phyloP scores from a whole-genome alignment of 768 basidiomycete species.

The Phanerochaete sordida region DNA sequence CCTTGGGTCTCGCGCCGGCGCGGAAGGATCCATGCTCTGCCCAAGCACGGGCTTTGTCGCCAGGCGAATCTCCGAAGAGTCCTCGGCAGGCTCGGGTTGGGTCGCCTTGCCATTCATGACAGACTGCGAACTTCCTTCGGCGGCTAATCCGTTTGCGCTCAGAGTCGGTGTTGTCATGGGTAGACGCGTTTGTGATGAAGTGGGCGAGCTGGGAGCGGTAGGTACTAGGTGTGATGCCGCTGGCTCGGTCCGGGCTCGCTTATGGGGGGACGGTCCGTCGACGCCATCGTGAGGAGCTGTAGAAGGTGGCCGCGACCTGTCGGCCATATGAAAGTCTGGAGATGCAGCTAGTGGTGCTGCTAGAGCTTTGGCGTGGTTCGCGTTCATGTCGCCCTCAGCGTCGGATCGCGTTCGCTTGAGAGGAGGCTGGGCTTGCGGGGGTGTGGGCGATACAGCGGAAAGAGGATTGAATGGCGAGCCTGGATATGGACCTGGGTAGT shows the following conservation, averaged over 20 bases:
- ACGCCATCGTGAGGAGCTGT: constrained; percentile 49
- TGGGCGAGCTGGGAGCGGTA: constrained; percentile 11
- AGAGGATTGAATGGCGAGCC: constrained; percentile 49
- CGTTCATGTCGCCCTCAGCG: constrained; percentile 48
- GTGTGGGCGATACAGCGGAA: constrained; percentile 30
- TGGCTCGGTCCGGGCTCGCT: constrained; percentile 63
- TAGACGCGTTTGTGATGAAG: constrained; percentile 18
- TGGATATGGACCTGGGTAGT: constrained; percentile 40
- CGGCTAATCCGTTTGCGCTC: constrained; percentile 38
- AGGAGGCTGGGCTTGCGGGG: constrained; percentile 27
- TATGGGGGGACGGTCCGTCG: constrained; percentile 66
- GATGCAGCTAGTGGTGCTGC: constrained; percentile 30
- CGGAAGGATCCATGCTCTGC: constrained; percentile 49
- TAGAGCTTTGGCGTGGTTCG: constrained; percentile 9
- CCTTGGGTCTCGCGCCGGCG: constrained; percentile 46
- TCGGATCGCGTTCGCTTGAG: constrained; percentile 67
- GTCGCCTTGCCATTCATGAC: constrained; percentile 41
- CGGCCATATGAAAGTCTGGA: constrained; percentile 43
- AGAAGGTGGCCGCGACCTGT: constrained; percentile 50
- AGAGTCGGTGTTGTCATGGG: constrained; percentile 26
- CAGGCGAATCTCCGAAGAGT: constrained; percentile 51
- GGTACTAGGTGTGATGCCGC: constrained; percentile 11
- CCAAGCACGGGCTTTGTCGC: constrained; percentile 61
- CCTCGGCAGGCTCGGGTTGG: constrained; percentile 37
- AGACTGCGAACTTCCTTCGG: constrained; percentile 31